Evolutionary conservation across 345 rosid species (phyloP).

Genomic region (Litchi chinensis): DNA sequence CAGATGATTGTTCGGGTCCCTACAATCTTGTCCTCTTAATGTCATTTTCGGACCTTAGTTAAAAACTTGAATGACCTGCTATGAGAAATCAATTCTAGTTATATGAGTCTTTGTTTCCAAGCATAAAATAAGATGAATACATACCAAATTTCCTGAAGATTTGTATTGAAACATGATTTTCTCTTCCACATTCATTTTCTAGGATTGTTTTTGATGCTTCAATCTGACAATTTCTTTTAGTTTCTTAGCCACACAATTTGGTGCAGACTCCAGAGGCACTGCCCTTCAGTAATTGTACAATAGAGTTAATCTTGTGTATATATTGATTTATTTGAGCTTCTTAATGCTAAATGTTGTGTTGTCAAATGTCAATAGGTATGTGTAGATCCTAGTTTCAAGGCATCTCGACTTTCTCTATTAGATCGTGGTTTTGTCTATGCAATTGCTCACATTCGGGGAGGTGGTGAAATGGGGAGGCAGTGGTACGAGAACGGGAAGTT

Average conservation of each 20-base stretch:
- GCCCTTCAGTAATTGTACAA: not conserved
- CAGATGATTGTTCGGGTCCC: not conserved
- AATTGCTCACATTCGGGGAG: slow-evolving; percentile 95
- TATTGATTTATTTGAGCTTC: not conserved
- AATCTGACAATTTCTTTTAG: slow-evolving; percentile 5
- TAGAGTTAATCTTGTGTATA: not conserved
- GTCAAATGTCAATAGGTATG: slow-evolving; percentile 48
- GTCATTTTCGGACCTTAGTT: not conserved
- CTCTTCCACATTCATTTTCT: not conserved
- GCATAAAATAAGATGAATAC: not conserved
- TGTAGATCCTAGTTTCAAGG: slow-evolving; percentile 69
- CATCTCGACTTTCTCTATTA: slow-evolving; percentile 75
- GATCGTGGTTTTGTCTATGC: slow-evolving; percentile 90
- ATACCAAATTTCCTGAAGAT: not conserved
- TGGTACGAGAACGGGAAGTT: slow-evolving; percentile 50
- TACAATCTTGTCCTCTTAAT: no score
- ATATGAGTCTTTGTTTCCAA: not conserved
- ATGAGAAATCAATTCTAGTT: not conserved
- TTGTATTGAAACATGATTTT: not conserved
- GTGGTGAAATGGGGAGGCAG: slow-evolving; percentile 97
- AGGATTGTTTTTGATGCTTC: not conserved
- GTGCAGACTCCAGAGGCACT: not conserved
- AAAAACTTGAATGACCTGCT: no score
- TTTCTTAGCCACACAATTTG: not conserved
- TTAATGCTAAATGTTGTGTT: slow-evolving; percentile 13